Conservation (phyloP, 176 grass and related monocot genomes). For the Zoysia japonica region DNA sequence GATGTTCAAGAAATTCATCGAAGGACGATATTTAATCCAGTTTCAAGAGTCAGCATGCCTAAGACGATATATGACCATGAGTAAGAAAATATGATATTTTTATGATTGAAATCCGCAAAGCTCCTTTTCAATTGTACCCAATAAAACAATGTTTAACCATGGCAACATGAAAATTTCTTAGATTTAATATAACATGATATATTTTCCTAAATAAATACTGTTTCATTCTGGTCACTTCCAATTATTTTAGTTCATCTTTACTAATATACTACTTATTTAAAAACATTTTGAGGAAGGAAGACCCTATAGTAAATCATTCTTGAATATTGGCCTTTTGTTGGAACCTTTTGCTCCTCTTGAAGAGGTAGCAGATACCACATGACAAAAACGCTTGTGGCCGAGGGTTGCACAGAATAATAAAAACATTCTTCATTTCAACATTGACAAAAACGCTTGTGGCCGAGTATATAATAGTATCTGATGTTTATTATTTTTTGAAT, state of each 20-base stretch:
- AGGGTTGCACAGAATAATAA: neutral
- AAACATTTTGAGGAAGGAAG: neutral
- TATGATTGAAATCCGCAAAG: neutral
- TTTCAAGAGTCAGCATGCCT: constrained; percentile 56
- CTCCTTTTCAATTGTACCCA: neutral
- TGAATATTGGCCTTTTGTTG: neutral
- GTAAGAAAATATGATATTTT: constrained; percentile 51
- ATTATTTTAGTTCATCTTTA: neutral
- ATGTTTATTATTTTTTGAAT: constrained; percentile 34
- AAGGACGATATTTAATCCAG: constrained; percentile 73
- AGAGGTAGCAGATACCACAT: neutral
- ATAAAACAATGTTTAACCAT: neutral
- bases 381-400: neutral
- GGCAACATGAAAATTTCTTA: neutral
- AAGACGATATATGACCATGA: constrained; percentile 88
- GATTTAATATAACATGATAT: neutral
- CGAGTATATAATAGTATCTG: neutral
- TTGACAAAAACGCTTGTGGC: too few relatives aligned
- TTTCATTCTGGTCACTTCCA: neutral
- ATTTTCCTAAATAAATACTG: neutral
- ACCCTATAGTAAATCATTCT: neutral
- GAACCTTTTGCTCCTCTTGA: neutral
- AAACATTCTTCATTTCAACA: neutral
- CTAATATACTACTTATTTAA: neutral
- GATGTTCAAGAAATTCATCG: constrained; percentile 96